Evolutionary conservation across 768 basidiomycete genomes (phyloP).

Genomic region (Mycena capillaripes): DNA sequence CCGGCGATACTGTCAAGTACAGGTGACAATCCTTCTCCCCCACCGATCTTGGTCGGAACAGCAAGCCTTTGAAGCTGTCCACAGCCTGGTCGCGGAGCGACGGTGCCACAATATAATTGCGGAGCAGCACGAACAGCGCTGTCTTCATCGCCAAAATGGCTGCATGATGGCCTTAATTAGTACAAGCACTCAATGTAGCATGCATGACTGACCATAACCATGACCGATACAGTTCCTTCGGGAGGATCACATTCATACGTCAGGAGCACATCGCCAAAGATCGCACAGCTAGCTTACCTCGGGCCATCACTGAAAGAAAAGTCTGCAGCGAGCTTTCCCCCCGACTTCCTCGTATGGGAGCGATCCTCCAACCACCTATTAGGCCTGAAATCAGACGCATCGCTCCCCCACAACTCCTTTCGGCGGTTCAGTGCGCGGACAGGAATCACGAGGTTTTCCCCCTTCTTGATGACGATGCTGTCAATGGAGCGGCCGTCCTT

Average conservation of each 20-base stretch:
- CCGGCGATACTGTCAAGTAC: background rate
- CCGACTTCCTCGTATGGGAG: slow-evolving; percentile 1
- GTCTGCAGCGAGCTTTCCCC: slow-evolving; percentile 2
- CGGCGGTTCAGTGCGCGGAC: background rate
- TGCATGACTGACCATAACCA: slow-evolving; percentile 1
- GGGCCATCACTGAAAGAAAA: slow-evolving; percentile 3
- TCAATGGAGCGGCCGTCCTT: slow-evolving; percentile 3
- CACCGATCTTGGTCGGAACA: background rate
- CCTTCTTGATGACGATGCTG: slow-evolving; percentile 3
- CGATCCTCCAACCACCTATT: background rate
- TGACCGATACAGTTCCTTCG: slow-evolving; percentile 1
- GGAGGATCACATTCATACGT: slow-evolving; percentile 3
- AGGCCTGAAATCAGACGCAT: slow-evolving; percentile 3
- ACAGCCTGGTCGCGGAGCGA: slow-evolving; percentile 1
- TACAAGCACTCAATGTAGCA: slow-evolving; percentile 2
- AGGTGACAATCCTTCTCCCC: slow-evolving; percentile 3
- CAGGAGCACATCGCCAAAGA: slow-evolving; percentile 3
- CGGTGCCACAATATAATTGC: slow-evolving; percentile 1
- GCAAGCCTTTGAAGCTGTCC: slow-evolving; percentile 3
- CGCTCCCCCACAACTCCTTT: background rate
- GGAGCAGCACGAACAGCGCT: slow-evolving; percentile 1
- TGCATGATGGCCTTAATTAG: slow-evolving; percentile 2
- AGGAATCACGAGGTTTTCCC: slow-evolving; percentile 3
- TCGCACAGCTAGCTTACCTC: slow-evolving; percentile 3
- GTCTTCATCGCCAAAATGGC: slow-evolving; percentile 3